phyloP scores from a whole-genome alignment of 768 basidiomycete genomes.

The Rossbeevera mucosa region DNA sequence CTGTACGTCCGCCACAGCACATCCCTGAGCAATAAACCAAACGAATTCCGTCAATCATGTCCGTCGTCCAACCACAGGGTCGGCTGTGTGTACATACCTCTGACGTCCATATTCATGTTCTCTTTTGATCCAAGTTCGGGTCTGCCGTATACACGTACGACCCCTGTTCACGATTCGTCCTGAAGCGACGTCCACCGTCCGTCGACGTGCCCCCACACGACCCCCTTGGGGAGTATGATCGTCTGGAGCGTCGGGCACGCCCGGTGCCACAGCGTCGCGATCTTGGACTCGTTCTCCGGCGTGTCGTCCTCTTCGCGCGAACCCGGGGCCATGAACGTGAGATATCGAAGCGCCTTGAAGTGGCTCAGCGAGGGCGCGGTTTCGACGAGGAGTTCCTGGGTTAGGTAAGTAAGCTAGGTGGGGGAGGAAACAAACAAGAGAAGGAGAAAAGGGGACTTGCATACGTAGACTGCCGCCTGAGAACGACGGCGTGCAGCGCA shows the following conservation, averaged over 20 bases:
- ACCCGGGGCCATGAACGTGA: slow-evolving; percentile 56
- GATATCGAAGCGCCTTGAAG: slow-evolving; percentile 45
- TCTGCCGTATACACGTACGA: too few relatives aligned
- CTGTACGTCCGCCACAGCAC: too few relatives aligned
- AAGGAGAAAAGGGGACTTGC: slow-evolving; percentile 31
- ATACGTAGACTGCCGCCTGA: slow-evolving; percentile 45
- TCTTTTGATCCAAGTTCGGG: too few relatives aligned
- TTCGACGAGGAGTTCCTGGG: slow-evolving; percentile 40
- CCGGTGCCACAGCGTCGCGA: slow-evolving; percentile 52
- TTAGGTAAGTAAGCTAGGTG: neutral
- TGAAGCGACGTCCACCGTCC: slow-evolving; percentile 23
- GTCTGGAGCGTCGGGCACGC: slow-evolving; percentile 59
- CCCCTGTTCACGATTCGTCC: slow-evolving; percentile 9
- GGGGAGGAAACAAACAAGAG: neutral
- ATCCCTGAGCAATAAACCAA: too few relatives aligned
- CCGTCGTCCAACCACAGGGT: too few relatives aligned
- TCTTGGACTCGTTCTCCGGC: slow-evolving; percentile 40
- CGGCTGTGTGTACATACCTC: too few relatives aligned
- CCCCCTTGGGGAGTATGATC: slow-evolving; percentile 59
- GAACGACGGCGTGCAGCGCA: slow-evolving; percentile 56
- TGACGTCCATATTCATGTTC: too few relatives aligned
- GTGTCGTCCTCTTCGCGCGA: slow-evolving; percentile 4
- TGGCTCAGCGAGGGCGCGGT: slow-evolving; percentile 36
- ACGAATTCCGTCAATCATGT: too few relatives aligned
- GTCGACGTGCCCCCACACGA: slow-evolving; percentile 49